Conservation (phyloP, 2,329 filamentous ascomycete genomes). For the Clonostachys rhizophaga region DNA sequence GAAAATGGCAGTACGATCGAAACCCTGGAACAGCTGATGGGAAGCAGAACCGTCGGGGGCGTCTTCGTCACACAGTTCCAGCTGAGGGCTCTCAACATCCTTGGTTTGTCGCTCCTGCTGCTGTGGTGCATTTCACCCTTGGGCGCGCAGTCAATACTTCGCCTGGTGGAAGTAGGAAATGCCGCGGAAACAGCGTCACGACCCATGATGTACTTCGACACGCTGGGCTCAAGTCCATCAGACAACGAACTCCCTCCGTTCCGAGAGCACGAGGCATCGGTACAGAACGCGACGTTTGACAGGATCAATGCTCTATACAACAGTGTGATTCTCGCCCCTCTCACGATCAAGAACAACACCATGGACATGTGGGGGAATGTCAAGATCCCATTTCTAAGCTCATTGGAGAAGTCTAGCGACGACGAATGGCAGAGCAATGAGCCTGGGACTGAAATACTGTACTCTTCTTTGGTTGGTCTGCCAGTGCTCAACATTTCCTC, state of each 20-base stretch:
- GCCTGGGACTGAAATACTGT: not conserved
- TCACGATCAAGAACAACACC: not conserved
- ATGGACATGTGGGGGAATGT: not conserved
- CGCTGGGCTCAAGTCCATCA: not conserved
- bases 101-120: not conserved
- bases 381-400: not conserved
- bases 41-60: conserved; percentile 6
- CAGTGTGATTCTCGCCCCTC: not conserved
- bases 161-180: too few species aligned
- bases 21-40: conserved; percentile 5
- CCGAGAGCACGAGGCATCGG: too few species aligned
- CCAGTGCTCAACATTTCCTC: not conserved
- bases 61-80: conserved; percentile 2
- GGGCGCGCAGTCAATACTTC: not conserved
- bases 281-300: too few species aligned
- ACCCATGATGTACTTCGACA: not conserved
- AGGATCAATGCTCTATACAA: not conserved
- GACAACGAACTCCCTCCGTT: too few species aligned
- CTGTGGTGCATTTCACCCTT: not conserved
- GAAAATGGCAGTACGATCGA: conserved; percentile 3
- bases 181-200: not conserved
- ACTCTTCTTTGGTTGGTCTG: not conserved
- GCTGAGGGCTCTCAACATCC: conserved; percentile 1
- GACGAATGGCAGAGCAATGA: not conserved
- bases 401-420: not conserved